Conservation (phyloP, 495 filamentous ascomycete species). For the Xylaria castorea region DNA sequence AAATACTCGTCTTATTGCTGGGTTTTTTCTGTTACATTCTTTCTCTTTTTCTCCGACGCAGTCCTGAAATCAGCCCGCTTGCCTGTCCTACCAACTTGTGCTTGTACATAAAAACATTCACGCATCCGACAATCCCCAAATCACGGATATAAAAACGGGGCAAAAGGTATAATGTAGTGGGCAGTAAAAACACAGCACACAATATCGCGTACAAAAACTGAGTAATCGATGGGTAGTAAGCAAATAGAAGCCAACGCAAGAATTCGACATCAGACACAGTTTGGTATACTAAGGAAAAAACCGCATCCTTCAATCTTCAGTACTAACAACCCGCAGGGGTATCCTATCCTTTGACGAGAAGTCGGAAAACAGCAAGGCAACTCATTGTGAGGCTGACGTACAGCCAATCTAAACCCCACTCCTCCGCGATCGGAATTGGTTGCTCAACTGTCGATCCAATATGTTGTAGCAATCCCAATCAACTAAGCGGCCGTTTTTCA, state of each 20-base stretch:
- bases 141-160: background rate
- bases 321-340: background rate
- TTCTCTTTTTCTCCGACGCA: background rate
- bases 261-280: background rate
- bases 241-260: background rate
- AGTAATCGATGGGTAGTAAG: background rate
- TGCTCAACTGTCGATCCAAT: background rate
- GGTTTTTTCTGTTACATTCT: background rate
- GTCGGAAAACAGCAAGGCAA: background rate
- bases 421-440: background rate
- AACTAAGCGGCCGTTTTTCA: background rate
- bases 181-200: background rate
- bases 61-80: background rate
- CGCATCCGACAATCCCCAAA: background rate
- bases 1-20: background rate
- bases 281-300: background rate
- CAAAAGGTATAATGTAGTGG: constrained; percentile 7
- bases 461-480: background rate
- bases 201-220: background rate
- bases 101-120: background rate
- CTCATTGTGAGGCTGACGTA: background rate
- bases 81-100: background rate
- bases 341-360: background rate
- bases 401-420: background rate
- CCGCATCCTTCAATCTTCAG: background rate